Evolutionary conservation across 768 basidiomycete genomes (phyloP).

Genomic region (Lactarius hengduanensis): DNA sequence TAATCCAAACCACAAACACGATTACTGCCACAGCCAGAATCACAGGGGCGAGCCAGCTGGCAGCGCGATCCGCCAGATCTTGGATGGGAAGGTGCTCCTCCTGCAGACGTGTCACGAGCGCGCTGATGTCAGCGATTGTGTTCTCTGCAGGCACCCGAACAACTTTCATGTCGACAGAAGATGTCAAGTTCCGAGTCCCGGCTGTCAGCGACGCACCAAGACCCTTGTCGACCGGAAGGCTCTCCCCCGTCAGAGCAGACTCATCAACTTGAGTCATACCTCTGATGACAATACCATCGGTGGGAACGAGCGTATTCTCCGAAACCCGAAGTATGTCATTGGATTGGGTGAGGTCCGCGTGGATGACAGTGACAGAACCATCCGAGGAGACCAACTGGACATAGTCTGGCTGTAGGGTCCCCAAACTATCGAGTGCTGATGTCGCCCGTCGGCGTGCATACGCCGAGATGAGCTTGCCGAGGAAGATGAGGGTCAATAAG

Average conservation of each 20-base stretch:
- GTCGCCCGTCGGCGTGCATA: constrained; percentile 38
- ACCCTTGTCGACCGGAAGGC: constrained; percentile 39
- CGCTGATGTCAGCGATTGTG: constrained; percentile 41
- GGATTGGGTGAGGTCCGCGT: constrained; percentile 38
- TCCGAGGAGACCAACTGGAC: constrained; percentile 37
- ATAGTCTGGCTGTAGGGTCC: constrained; percentile 35
- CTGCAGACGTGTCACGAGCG: constrained; percentile 39
- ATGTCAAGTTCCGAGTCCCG: constrained; percentile 40
- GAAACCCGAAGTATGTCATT: constrained; percentile 39
- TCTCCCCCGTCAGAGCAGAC: constrained; percentile 46
- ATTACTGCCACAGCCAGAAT: constrained; percentile 43
- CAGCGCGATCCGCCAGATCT: constrained; percentile 49
- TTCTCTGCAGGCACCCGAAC: constrained; percentile 41
- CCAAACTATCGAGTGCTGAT: constrained; percentile 38
- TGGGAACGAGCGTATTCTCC: constrained; percentile 39
- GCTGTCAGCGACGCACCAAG: constrained; percentile 38
- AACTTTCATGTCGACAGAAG: constrained; percentile 38
- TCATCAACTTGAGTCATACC: constrained; percentile 44
- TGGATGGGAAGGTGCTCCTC: constrained; percentile 41
- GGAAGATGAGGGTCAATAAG: constrained; percentile 43
- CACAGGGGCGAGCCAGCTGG: constrained; percentile 49
- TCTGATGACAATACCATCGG: constrained; percentile 40
- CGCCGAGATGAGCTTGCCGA: constrained; percentile 42
- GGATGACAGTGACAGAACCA: constrained; percentile 26
- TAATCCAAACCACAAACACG: constrained; percentile 40